Conservation (phyloP, 495 filamentous ascomycete genomes). For the Neurospora sp. region DNA sequence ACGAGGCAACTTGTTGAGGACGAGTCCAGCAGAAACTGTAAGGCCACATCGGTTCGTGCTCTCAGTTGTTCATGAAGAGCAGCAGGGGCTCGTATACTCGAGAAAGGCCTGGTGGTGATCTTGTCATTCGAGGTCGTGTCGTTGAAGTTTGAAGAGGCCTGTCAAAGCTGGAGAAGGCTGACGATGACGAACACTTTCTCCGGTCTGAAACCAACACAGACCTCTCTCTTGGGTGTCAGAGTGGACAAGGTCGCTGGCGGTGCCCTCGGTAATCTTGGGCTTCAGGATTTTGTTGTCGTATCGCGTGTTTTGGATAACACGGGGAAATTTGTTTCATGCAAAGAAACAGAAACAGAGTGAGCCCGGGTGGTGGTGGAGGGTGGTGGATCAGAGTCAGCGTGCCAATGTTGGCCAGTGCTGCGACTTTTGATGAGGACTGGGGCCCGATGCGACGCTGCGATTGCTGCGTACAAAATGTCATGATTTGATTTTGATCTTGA, state of each 20-base stretch:
- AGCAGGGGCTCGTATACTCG: background rate
- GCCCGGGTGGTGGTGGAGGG: background rate
- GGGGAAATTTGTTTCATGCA: background rate
- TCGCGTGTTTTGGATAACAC: background rate
- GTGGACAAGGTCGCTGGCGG: background rate
- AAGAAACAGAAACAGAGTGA: background rate
- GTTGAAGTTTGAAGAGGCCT: background rate
- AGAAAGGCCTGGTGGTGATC: background rate
- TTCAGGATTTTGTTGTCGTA: background rate
- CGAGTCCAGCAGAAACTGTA: background rate
- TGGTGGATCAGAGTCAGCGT: background rate
- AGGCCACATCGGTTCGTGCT: background rate
- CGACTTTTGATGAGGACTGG: background rate
- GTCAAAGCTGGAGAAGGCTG: background rate
- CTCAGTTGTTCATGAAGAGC: background rate
- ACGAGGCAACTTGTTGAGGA: background rate
- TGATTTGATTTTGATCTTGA: background rate
- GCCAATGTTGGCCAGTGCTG: background rate
- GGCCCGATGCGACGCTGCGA: background rate
- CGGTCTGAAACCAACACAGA: background rate
- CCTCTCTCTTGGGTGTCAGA: background rate
- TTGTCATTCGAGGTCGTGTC: background rate
- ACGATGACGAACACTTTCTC: background rate
- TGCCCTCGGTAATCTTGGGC: background rate
- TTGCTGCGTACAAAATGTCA: background rate